These are phyloP conservation scores for Brassica nigra DNA, from an alignment of 345 rosid species.

Conservation along the genomic window DNA sequence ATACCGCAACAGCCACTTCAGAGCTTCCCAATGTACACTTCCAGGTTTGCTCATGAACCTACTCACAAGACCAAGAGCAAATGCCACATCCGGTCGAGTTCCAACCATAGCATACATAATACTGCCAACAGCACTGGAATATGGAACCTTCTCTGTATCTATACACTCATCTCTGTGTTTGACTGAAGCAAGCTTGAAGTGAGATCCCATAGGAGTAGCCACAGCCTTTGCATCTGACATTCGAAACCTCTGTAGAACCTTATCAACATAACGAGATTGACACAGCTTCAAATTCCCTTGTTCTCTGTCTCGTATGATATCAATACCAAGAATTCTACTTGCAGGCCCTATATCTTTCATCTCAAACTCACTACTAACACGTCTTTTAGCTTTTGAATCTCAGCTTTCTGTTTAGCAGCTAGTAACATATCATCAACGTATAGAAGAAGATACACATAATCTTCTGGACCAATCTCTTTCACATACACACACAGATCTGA, in stretches of 20 bases:
- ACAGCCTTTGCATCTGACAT: neutral
- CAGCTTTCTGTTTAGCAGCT: neutral
- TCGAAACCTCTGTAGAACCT: neutral
- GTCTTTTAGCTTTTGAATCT: no score
- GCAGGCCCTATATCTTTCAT: neutral
- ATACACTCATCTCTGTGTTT: neutral
- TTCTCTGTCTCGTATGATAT: neutral
- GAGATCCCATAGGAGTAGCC: neutral
- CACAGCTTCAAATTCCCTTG: neutral
- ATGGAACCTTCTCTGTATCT: neutral
- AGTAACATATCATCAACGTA: neutral
- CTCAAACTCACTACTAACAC: neutral
- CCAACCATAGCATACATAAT: neutral
- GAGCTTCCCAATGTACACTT: neutral
- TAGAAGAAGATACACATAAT: neutral
- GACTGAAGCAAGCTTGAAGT: neutral
- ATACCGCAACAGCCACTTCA: neutral
- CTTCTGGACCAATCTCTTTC: neutral
- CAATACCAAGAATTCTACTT: neutral
- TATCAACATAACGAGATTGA: neutral
- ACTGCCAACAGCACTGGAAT: neutral
- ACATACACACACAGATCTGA: neutral
- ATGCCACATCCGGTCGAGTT: neutral
- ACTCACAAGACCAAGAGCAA: neutral
- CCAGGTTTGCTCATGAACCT: neutral